phyloP scores from a whole-genome alignment of 371 early-diverging fungal genomes.

The Aphelidium insulamus region DNA sequence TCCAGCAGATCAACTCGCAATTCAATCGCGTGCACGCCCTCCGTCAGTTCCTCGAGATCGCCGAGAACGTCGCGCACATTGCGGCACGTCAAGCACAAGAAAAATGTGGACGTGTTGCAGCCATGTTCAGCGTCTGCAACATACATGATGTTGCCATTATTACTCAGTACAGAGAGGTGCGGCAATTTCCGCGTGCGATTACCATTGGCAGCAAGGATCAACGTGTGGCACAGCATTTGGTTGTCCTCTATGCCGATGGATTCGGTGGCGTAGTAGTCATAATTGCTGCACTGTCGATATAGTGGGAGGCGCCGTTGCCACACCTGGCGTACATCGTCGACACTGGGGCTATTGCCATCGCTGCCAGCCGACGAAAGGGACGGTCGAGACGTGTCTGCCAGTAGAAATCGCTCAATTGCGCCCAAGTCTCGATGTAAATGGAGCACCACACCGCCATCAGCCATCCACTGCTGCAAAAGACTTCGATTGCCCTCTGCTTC shows the following conservation, averaged over 20 bases:
- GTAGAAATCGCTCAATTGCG: constrained; percentile 51
- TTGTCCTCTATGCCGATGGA: too few relatives aligned
- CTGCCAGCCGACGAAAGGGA: too few relatives aligned
- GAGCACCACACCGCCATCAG: constrained; percentile 37
- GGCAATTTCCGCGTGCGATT: too few relatives aligned
- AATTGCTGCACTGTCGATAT: constrained; percentile 54
- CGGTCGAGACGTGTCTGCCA: constrained; percentile 58
- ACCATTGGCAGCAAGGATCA: too few relatives aligned
- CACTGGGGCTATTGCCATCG: too few relatives aligned
- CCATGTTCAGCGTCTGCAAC: constrained; percentile 8
- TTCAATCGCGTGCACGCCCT: constrained; percentile 76
- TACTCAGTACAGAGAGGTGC: too few relatives aligned
- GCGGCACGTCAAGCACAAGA: constrained; percentile 68
- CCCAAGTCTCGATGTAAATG: constrained; percentile 61
- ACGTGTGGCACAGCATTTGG: too few relatives aligned
- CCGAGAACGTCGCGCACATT: constrained; percentile 28
- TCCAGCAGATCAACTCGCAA: constrained; percentile 70
- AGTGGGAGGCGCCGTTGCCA: constrained; percentile 51
- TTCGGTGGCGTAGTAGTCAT: too few relatives aligned
- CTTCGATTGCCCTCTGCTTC: constrained; percentile 52
- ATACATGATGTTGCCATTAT: constrained; percentile 5
- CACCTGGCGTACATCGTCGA: constrained; percentile 47
- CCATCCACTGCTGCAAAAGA: constrained; percentile 25
- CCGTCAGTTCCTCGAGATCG: constrained; percentile 28
- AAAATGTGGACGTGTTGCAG: constrained; percentile 42